phyloP scores from a whole-genome alignment of 345 rosid species.

The Rhodomyrtus tomentosa region DNA sequence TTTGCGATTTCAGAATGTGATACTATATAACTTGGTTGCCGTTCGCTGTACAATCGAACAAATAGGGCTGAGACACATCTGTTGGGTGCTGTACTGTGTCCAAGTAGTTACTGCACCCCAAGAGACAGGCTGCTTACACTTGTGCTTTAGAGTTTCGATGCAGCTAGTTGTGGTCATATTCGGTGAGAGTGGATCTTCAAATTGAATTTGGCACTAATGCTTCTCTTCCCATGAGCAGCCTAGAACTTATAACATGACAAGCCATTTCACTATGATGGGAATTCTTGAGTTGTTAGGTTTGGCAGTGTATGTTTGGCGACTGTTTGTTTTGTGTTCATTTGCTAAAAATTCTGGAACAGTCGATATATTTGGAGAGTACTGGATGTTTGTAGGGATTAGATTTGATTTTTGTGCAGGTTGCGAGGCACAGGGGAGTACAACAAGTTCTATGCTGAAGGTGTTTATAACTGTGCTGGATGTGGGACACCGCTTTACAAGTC shows the following conservation, averaged over 20 bases:
- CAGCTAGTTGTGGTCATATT: not conserved
- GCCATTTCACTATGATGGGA: not conserved
- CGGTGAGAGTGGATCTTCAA: not conserved
- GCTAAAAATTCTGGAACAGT: not conserved
- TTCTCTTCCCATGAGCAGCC: not conserved
- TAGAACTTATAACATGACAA: not conserved
- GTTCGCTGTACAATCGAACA: not conserved
- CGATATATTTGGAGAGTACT: not conserved
- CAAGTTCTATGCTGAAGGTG: slow-evolving; percentile 41
- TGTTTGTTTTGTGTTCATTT: not conserved
- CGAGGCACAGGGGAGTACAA: slow-evolving; percentile 45
- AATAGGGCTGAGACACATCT: not conserved
- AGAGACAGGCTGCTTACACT: not conserved
- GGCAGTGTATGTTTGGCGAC: fast-evolving
- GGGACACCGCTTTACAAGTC: slow-evolving; percentile 54
- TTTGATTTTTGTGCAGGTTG: slow-evolving; percentile 4
- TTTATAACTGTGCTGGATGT: slow-evolving; percentile 57
- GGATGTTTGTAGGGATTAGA: not conserved
- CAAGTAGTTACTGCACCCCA: not conserved
- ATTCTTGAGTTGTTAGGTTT: not conserved
- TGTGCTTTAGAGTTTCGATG: not conserved
- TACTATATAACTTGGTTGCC: not conserved
- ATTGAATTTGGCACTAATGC: not conserved
- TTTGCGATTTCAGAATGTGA: not conserved
- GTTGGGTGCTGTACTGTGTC: not conserved